These are phyloP conservation scores for Bullera alba DNA, from an alignment of 768 basidiomycete species.

Conservation along the genomic window DNA sequence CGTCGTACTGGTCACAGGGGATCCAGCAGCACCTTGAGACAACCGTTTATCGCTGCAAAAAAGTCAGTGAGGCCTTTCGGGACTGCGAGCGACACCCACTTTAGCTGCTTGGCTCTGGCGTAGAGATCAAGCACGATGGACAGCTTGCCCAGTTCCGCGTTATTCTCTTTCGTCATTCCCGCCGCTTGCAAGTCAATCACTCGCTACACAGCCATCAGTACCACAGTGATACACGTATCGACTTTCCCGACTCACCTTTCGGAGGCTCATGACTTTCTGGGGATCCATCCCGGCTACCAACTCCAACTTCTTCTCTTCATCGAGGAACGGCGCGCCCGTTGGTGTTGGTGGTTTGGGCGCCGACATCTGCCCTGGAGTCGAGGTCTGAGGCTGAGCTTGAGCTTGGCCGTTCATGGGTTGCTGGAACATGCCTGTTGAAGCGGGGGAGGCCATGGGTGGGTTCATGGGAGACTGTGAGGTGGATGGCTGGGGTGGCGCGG, in stretches of 20 bases:
- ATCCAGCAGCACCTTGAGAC: background rate
- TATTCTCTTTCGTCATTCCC: constrained; percentile 29
- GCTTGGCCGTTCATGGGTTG: too few species aligned
- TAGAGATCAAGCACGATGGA: constrained; percentile 29
- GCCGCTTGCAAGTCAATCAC: constrained; percentile 24
- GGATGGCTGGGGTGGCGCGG: too few species aligned
- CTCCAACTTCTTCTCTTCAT: constrained; percentile 14
- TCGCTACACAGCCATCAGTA: constrained; percentile 10
- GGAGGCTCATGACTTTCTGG: constrained; percentile 6
- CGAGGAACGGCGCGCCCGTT: background rate
- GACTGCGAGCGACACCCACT: constrained; percentile 16
- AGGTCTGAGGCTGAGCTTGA: background rate
- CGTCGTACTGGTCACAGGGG: background rate
- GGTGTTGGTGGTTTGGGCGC: too few species aligned
- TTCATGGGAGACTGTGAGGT: too few species aligned
- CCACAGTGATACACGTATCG: background rate
- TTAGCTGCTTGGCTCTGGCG: constrained; percentile 15
- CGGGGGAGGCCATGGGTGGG: too few species aligned
- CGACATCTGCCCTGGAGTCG: background rate
- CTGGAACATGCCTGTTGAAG: too few species aligned
- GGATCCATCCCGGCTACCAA: constrained; percentile 16
- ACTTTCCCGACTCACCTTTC: constrained; percentile 18
- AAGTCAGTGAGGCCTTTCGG: background rate
- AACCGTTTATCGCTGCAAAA: background rate
- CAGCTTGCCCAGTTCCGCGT: constrained; percentile 23